Evolutionary conservation across 75 land plant genomes (phyloP).

Genomic region (Pinus albicaulis): DNA sequence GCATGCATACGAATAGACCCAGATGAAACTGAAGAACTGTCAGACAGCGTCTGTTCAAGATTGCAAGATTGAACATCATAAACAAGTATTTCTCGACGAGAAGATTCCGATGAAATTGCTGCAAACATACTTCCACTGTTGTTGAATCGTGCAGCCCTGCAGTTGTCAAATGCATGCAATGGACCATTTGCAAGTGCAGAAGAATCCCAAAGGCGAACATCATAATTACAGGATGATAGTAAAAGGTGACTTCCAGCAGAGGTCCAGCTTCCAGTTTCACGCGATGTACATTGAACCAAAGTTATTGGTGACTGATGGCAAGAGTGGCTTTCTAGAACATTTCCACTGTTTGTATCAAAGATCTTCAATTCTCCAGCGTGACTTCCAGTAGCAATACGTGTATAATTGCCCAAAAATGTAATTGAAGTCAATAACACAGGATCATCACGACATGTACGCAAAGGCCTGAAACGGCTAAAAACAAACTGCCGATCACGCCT

Average conservation of each 20-base stretch:
- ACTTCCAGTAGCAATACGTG: slow-evolving; percentile 82
- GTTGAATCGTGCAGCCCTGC: slow-evolving; percentile 87
- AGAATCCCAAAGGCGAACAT: slow-evolving; percentile 92
- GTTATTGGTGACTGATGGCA: slow-evolving; percentile 73
- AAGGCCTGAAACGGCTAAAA: slow-evolving; percentile 96
- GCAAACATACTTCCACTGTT: slow-evolving; percentile 79
- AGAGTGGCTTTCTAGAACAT: slow-evolving; percentile 61
- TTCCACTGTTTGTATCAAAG: slow-evolving; percentile 79
- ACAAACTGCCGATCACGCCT: slow-evolving; percentile 89
- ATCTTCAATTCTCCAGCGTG: slow-evolving; percentile 87
- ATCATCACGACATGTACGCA: slow-evolving; percentile 92
- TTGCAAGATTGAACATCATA: slow-evolving; percentile 74
- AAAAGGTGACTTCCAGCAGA: slow-evolving; percentile 59
- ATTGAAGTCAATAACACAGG: slow-evolving; percentile 67
- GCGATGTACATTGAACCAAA: slow-evolving; percentile 57
- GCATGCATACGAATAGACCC: slow-evolving; percentile 54
- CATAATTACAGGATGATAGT: slow-evolving; percentile 75
- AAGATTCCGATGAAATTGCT: slow-evolving; percentile 59
- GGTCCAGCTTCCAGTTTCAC: slow-evolving; percentile 5
- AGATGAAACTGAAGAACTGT: slow-evolving; percentile 34
- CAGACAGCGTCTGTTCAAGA: slow-evolving; percentile 61
- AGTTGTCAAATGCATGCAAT: slow-evolving; percentile 72
- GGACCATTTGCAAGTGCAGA: slow-evolving; percentile 60
- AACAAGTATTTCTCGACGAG: slow-evolving; percentile 68
- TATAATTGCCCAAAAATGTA: slow-evolving; percentile 69